Percentiles rank a stretch among this genome's conserved stretches.
These are phyloP conservation scores for Rhizoclosmatium sp. DNA, from an alignment of 192 early-diverging fungal genomes.

Conservation along the genomic window DNA sequence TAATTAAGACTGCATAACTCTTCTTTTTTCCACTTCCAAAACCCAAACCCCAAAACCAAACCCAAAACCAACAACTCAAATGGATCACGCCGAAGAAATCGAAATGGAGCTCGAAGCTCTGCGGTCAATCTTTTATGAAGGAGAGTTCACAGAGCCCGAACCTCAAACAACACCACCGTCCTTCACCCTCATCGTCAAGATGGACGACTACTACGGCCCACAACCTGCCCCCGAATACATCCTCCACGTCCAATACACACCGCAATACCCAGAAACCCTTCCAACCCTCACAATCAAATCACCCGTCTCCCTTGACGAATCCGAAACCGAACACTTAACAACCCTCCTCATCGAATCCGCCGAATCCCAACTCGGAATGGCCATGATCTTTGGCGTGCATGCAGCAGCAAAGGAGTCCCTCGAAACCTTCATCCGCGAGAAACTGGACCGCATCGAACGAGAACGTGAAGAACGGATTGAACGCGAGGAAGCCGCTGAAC, in stretches of 20 bases:
- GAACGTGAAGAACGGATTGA: constrained; percentile 48
- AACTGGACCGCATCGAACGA: constrained; percentile 47
- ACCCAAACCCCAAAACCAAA: background rate
- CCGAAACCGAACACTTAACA: constrained; percentile 28
- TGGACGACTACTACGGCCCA: constrained; percentile 23
- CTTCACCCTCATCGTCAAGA: constrained; percentile 28
- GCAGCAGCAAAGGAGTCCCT: constrained; percentile 77
- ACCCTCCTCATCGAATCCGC: constrained; percentile 29
- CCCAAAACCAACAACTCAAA: background rate
- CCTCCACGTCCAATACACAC: constrained; percentile 61
- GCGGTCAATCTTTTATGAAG: constrained; percentile 56
- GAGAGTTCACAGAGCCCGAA: constrained; percentile 48
- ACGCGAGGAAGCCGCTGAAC: constrained; percentile 74
- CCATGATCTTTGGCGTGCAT: constrained; percentile 88
- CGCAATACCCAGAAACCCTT: constrained; percentile 46
- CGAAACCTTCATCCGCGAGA: constrained; percentile 64
- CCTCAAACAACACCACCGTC: constrained; percentile 41
- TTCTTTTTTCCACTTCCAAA: constrained; percentile 2
- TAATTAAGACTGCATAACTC: background rate
- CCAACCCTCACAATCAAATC: constrained; percentile 42
- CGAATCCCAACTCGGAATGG: constrained; percentile 87
- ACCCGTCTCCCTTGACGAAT: constrained; percentile 16
- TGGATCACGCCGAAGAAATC: constrained; percentile 50
- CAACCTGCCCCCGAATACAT: constrained; percentile 47
- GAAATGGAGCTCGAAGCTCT: constrained; percentile 56